phyloP scores from a whole-genome alignment of 768 basidiomycete species.

The Pleurotus sapidus region DNA sequence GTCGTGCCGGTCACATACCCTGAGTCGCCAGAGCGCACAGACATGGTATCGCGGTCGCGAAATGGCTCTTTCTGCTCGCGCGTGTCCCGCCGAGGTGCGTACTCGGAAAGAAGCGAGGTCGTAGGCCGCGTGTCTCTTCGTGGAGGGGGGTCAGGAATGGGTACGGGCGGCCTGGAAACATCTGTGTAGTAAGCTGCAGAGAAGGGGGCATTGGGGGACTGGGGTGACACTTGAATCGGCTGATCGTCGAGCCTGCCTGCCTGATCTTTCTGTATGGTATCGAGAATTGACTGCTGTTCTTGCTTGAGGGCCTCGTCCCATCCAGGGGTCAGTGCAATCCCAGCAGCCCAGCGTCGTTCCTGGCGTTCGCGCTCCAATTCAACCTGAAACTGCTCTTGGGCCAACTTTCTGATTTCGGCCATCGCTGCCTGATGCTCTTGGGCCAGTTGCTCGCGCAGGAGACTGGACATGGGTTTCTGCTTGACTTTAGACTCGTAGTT shows the following conservation, averaged over 20 bases:
- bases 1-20: background rate
- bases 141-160: background rate
- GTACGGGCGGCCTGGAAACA: background rate
- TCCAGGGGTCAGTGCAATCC: conserved; percentile 23
- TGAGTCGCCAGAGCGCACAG: conserved; percentile 2
- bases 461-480: conserved; percentile 31
- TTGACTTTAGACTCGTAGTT: conserved; percentile 51
- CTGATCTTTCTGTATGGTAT: conserved; percentile 37
- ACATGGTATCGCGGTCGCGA: conserved; percentile 6
- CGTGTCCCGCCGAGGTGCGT: background rate
- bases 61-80: conserved; percentile 6
- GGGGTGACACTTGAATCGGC: conserved; percentile 11
- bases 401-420: conserved; percentile 39
- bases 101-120: background rate
- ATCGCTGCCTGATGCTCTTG: conserved; percentile 38
- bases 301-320: conserved; percentile 28
- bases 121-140: conserved; percentile 1
- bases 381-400: conserved; percentile 41
- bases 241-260: conserved; percentile 18
- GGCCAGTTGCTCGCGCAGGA: conserved; percentile 30
- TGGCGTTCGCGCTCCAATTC: conserved; percentile 47
- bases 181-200: background rate
- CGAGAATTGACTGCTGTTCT: conserved; percentile 42
- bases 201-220: background rate
- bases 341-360: conserved; percentile 47